Base-by-base conservation (phyloP, 1,139 yeast genomes). In the Taphrina communis region DNA sequence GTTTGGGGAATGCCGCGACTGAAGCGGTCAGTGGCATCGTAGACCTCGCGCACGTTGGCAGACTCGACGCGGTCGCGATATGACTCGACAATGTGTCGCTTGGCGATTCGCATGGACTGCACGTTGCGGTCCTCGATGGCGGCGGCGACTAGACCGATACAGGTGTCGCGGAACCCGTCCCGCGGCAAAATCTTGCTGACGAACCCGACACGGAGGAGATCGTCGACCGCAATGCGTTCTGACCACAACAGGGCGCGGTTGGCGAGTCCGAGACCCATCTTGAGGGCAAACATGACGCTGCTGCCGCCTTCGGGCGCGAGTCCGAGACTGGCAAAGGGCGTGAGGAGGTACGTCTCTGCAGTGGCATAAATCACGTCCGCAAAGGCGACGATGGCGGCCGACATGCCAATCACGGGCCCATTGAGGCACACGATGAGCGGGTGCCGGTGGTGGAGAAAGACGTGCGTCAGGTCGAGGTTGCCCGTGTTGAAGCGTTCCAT, bases 331-430 rank as follows among this genome's bases (percentile, higher is more conserved):
- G 94, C 86, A 78, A 91, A 91, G 17, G 97, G 97, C 38, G 88
- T 83, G 76, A 88, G 82, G 71, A 89, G 73, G 77, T 82, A 89
- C 66, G 88, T 84, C 70, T 85, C 81, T 70, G 85, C 87, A 72
- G 88, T 86, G 31, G 88, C 89, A 75, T 89, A 90, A 42, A 91
- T 82, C 73, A 91, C 82, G 77, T 91, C 97, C 77, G 90, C 87
- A 71, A 89, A 81, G 35, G 89, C 85, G 39, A 90, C 88, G 67
- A 91, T 78, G 0, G 93, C 92, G 3, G 95, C 86, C 56, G 87
- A 81, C 71, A 91, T 82, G 0, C 97, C 97, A 72, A 91, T 85
- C 12, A 87, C 96, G 0, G 97, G 97, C 0, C 97, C 97, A 75
- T 91, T 91, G 71, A 91, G 81, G 12, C 94, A 93, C 51, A 87